These are phyloP conservation scores for Solanum rostratum DNA, from an alignment of 257 asterid genomes.

Conservation along the genomic window DNA sequence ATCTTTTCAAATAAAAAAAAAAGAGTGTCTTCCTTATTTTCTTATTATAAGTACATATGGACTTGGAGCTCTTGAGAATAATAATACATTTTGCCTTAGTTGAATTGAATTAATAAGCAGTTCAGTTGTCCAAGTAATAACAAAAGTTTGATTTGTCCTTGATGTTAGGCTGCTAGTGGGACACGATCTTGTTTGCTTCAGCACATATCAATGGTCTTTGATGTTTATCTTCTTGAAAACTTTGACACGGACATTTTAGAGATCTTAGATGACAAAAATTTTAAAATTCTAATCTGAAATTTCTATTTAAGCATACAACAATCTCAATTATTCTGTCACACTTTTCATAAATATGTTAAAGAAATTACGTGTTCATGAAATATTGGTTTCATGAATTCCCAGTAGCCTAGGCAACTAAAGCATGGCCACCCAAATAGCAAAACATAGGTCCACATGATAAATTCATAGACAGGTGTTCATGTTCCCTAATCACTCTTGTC, in stretches of 20 bases:
- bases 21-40: neutral
- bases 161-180: neutral
- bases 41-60: too few relatives aligned
- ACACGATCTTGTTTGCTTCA: neutral
- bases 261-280: neutral
- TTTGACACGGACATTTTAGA: neutral
- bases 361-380: neutral
- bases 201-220: neutral
- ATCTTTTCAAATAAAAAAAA: neutral
- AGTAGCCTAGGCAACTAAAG: constrained; percentile 1
- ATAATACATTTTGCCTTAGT: neutral
- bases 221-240: neutral
- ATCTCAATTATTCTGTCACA: neutral
- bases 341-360: neutral
- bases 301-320: neutral
- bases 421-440: neutral
- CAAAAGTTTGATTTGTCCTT: neutral
- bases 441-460: neutral
- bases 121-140: neutral
- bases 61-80: neutral
- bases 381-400: constrained; percentile 1
- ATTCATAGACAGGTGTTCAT: constrained; percentile 3
- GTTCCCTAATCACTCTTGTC: neutral
- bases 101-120: neutral
- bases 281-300: neutral